phyloP scores from a whole-genome alignment of 2,329 filamentous ascomycete genomes.

The Calcarisporium arbuscula region DNA sequence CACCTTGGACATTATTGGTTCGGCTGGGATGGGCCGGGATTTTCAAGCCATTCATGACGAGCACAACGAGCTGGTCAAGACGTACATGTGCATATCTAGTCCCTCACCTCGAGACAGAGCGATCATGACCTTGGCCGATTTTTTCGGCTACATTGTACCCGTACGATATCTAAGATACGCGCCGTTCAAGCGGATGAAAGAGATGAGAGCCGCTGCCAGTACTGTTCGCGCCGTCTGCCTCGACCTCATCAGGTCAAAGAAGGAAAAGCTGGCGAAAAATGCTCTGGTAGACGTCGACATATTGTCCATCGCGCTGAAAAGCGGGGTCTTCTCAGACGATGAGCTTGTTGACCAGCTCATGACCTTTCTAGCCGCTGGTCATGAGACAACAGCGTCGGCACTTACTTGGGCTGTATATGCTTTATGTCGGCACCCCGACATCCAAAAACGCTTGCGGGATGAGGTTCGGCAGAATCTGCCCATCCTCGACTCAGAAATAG shows the following conservation, averaged over 20 bases:
- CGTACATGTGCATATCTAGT: no score
- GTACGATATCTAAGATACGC: conserved; percentile 7
- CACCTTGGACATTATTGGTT: conserved; percentile 29
- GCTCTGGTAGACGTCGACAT: conserved; percentile 27
- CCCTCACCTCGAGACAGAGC: no score
- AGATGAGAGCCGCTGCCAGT: conserved; percentile 19
- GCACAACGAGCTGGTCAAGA: no score
- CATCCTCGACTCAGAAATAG: conserved; percentile 18
- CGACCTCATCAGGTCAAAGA: conserved; percentile 26
- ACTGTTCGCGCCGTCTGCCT: conserved; percentile 20
- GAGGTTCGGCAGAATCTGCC: conserved; percentile 31
- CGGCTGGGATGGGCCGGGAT: conserved; percentile 16
- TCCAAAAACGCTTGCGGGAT: conserved; percentile 30
- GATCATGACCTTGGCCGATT: no score
- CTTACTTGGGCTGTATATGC: conserved; percentile 36
- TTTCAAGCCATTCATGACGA: background rate
- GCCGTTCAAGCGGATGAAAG: conserved; percentile 8
- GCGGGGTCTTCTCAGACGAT: conserved; percentile 27
- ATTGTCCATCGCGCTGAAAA: conserved; percentile 26
- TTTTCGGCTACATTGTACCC: no score
- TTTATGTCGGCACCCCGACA: conserved; percentile 25
- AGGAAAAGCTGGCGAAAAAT: conserved; percentile 13
- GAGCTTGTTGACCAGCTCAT: conserved; percentile 34
- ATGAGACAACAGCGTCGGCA: conserved; percentile 36
- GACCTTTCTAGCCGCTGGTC: conserved; percentile 35